These are phyloP conservation scores for Lactuca saligna DNA, from an alignment of 129 eudicot genomes.

Conservation along the genomic window DNA sequence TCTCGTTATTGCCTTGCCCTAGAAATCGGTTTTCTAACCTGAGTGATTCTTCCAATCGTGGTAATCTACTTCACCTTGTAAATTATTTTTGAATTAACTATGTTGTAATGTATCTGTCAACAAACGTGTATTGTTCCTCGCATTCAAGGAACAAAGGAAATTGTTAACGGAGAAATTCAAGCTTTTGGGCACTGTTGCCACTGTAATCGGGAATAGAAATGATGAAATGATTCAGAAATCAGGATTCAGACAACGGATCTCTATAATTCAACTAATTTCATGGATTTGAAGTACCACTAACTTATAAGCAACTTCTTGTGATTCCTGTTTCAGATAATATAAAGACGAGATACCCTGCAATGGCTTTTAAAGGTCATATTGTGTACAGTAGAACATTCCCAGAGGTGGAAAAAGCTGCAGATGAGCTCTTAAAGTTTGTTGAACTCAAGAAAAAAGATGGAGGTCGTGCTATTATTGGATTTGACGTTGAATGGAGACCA, in stretches of 20 bases:
- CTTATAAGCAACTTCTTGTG: not conserved
- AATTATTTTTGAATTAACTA: not conserved
- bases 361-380: constrained; percentile 65
- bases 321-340: constrained; percentile 35
- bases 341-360: constrained; percentile 43
- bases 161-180: not conserved
- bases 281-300: not conserved
- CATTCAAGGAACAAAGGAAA: not conserved
- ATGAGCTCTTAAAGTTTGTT: constrained; percentile 53
- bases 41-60: constrained; percentile 22
- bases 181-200: not conserved
- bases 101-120: not conserved
- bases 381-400: constrained; percentile 60
- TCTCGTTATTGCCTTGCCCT: constrained; percentile 35
- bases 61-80: constrained; percentile 21
- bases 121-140: no score
- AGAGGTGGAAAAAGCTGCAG: constrained; percentile 79
- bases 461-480: constrained; percentile 51
- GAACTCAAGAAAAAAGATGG: constrained; percentile 49
- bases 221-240: not conserved
- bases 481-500: constrained; percentile 92
- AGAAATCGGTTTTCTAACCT: constrained; percentile 26
- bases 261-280: not conserved
- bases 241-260: not conserved
- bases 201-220: not conserved